Evolutionary conservation across 2,329 filamentous ascomycete species (phyloP).

Genomic region (Aspergillus sp.): DNA sequence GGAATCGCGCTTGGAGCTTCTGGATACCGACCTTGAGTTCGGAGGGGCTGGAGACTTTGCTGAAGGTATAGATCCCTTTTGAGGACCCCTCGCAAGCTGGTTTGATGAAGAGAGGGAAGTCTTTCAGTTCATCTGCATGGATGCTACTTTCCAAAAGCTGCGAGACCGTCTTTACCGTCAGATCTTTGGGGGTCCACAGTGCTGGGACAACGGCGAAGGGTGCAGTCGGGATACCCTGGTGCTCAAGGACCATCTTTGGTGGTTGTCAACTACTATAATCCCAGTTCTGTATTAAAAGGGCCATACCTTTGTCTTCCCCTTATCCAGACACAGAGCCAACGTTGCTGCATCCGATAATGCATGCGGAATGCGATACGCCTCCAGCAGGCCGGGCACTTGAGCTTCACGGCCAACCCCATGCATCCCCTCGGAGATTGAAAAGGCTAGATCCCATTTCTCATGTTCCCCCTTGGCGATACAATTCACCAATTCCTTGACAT

Average conservation of each 20-base stretch:
- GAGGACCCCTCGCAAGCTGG: conserved; percentile 13
- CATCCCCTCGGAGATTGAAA: conserved; percentile 18
- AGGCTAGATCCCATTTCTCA: conserved; percentile 19
- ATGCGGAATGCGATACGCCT: conserved; percentile 20
- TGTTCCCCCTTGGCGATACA: conserved; percentile 11
- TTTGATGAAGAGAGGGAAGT: conserved; percentile 16
- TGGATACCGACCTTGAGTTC: conserved; percentile 8
- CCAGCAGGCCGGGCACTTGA: conserved; percentile 19
- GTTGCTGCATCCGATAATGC: conserved; percentile 17
- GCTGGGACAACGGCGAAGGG: conserved; percentile 9
- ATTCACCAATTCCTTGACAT: conserved; percentile 10
- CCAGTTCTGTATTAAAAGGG: no score
- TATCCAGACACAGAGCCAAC: conserved; percentile 15
- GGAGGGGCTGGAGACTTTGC: conserved; percentile 7
- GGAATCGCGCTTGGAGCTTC: conserved; percentile 8
- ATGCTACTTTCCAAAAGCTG: no score
- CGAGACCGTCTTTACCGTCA: no score
- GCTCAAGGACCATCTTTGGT: conserved; percentile 9
- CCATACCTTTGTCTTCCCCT: conserved; percentile 16
- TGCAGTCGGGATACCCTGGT: conserved; percentile 10
- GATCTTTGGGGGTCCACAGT: no score
- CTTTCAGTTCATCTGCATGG: not conserved
- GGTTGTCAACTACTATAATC: not conserved
- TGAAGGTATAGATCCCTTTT: conserved; percentile 10
- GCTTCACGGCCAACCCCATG: conserved; percentile 16